Percentiles rank a stretch among this genome's conserved stretches.
These are phyloP conservation scores for Coniella lustricola DNA, from an alignment of 2,329 filamentous ascomycete species.

Conservation along the genomic window DNA sequence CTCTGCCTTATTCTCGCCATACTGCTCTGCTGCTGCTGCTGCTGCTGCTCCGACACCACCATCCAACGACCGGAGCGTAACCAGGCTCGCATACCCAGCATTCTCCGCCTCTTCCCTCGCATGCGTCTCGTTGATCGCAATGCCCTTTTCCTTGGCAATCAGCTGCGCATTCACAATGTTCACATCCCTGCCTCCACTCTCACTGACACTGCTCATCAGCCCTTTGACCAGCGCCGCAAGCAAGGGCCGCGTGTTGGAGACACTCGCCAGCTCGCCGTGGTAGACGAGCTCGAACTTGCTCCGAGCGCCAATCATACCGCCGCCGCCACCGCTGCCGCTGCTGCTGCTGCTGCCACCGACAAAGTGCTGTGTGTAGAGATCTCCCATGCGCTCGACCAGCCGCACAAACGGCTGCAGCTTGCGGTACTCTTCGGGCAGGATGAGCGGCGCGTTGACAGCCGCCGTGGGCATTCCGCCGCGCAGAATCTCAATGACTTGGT, in stretches of 20 bases:
- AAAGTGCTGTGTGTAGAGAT: constrained; percentile 72
- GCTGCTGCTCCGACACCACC: constrained; percentile 21
- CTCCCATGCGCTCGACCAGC: constrained; percentile 73
- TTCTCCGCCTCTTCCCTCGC: constrained; percentile 53
- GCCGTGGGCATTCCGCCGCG: constrained; percentile 65
- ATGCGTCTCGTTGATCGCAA: constrained; percentile 69
- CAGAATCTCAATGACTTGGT: constrained; percentile 69
- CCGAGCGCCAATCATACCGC: constrained; percentile 46
- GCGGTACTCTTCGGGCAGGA: constrained; percentile 71
- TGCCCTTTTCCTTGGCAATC: constrained; percentile 69
- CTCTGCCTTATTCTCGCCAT: constrained; percentile 22
- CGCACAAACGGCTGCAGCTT: constrained; percentile 70
- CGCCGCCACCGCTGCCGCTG: constrained; percentile 29
- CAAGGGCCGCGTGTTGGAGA: constrained; percentile 70
- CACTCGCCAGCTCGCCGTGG: constrained; percentile 63
- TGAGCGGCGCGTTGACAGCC: constrained; percentile 76
- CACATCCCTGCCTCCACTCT: constrained; percentile 58
- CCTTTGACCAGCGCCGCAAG: constrained; percentile 76
- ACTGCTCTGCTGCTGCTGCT: too few species aligned
- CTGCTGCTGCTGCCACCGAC: constrained; percentile 31
- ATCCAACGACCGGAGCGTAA: constrained; percentile 56
- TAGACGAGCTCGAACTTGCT: constrained; percentile 71
- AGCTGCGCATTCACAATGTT: constrained; percentile 79
- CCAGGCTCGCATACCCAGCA: constrained; percentile 60
- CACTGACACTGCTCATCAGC: constrained; percentile 61